A percentile compares a stretch with the other conserved stretches of the same genome.
phyloP scores from a whole-genome alignment of 2,329 filamentous ascomycete genomes.

The Botrytis fragariae region DNA sequence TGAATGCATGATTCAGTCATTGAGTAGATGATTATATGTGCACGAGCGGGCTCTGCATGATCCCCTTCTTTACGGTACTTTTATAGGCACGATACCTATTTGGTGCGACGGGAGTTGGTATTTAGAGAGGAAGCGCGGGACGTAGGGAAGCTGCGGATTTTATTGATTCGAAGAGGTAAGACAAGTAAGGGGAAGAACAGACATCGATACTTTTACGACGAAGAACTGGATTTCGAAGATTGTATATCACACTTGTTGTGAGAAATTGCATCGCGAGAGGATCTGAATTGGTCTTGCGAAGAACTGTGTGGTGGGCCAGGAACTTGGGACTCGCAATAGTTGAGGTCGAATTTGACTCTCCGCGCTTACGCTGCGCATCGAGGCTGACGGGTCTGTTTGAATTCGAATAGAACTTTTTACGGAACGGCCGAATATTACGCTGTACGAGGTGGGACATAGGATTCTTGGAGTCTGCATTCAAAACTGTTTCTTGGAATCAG shows the following conservation, averaged over 20 bases:
- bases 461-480: not conserved
- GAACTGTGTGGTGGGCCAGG: not conserved
- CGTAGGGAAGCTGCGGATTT: not conserved
- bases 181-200: not conserved
- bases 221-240: not conserved
- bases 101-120: not conserved
- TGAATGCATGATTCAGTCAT: not conserved
- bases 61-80: not conserved
- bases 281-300: not conserved
- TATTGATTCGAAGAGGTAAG: not conserved
- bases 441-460: not conserved
- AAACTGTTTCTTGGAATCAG: not conserved
- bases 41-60: conserved; percentile 24
- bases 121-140: not conserved
- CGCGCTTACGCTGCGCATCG: not conserved
- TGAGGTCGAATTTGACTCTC: not conserved
- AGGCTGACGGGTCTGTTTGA: not conserved
- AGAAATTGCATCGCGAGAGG: not conserved
- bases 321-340: not conserved
- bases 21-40: not conserved
- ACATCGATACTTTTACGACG: not conserved
- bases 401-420: not conserved
- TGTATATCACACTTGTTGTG: not conserved
- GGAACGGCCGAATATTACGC: not conserved
- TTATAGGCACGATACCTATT: not conserved